These are phyloP conservation scores for Typha latifolia DNA, from an alignment of 176 grass and related monocot genomes.

Conservation along the genomic window DNA sequence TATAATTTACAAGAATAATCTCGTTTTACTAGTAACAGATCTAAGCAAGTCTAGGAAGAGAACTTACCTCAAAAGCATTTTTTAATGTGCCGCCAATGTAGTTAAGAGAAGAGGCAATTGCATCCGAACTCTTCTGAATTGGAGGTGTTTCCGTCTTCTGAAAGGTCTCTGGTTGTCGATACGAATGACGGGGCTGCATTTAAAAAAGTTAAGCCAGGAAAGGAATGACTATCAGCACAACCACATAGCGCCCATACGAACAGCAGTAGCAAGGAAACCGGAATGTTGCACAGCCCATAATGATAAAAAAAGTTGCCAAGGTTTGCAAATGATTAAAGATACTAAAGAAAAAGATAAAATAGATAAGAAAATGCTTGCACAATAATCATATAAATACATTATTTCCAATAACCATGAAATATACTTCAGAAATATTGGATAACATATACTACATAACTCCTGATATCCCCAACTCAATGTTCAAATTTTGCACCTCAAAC, in stretches of 20 bases:
- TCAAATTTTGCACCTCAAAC: too few species aligned
- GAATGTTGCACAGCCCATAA: neutral
- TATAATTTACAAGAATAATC: neutral
- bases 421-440: neutral
- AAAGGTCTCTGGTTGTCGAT: conserved; percentile 12
- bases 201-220: conserved; percentile 4
- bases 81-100: conserved; percentile 92
- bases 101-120: conserved; percentile 79
- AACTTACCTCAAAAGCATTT: conserved; percentile 73
- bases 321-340: neutral
- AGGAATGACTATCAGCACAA: conserved; percentile 10
- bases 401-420: neutral
- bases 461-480: neutral
- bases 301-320: neutral
- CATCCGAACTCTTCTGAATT: conserved; percentile 71
- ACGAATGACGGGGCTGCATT: conserved; percentile 30
- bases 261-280: conserved; percentile 8
- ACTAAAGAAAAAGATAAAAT: neutral
- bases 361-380: neutral
- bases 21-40: neutral
- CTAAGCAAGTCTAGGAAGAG: neutral
- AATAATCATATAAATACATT: neutral
- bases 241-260: conserved; percentile 1
- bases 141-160: conserved; percentile 61
- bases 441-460: neutral